Evolutionary conservation across 208 protist genomes (phyloP).

Genomic region (Leishmania arabica): DNA sequence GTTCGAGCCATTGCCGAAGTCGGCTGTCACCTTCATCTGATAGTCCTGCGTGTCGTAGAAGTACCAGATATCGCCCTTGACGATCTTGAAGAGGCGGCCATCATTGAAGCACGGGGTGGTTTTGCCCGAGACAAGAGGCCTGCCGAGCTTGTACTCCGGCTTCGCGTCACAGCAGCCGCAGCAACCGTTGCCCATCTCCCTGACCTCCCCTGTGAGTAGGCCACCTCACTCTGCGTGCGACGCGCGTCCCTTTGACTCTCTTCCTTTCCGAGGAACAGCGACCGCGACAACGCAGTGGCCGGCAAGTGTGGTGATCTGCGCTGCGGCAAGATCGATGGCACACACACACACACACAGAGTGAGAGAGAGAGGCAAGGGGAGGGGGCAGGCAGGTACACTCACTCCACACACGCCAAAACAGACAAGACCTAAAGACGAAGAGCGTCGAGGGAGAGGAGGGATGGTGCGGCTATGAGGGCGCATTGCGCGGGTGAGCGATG

Average conservation of each 20-base stretch:
- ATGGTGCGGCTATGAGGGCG: background rate
- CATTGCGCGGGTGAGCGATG: background rate
- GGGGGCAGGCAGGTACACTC: background rate
- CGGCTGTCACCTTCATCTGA: slow-evolving; percentile 56
- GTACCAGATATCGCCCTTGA: slow-evolving; percentile 62
- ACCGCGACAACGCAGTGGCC: background rate
- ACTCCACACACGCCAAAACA: slow-evolving; percentile 10
- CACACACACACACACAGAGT: no score
- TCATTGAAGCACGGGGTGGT: slow-evolving; percentile 59
- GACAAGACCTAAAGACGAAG: background rate
- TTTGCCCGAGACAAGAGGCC: slow-evolving; percentile 49
- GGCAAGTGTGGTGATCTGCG: background rate
- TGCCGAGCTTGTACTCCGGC: slow-evolving; percentile 36
- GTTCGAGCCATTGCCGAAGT: slow-evolving; percentile 45
- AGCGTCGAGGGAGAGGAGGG: background rate
- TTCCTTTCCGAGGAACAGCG: background rate
- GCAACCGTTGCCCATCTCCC: slow-evolving; percentile 28
- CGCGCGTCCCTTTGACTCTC: background rate
- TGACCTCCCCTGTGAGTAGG: background rate
- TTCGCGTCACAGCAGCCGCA: slow-evolving; percentile 35
- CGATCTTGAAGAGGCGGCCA: slow-evolving; percentile 62
- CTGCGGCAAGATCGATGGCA: background rate
- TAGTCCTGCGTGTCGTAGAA: slow-evolving; percentile 82
- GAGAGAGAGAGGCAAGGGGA: no score
- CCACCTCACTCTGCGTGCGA: background rate